Base-by-base conservation (phyloP, 2,329 filamentous ascomycete species). In the Camillea tinctor region DNA sequence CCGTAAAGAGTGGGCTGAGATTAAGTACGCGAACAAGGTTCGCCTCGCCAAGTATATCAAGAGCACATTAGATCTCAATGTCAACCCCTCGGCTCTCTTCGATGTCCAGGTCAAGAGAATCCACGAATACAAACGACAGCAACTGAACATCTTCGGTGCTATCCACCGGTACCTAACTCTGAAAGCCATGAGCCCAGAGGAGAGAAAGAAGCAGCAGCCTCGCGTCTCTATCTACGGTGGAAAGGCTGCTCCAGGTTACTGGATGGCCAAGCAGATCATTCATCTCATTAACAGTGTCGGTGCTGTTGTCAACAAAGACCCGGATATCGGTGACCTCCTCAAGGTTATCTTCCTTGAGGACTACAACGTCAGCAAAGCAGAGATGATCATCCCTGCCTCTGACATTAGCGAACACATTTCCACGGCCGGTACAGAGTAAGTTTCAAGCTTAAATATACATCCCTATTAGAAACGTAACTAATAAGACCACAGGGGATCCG, bases 191-290 rank as follows among this genome's bases (percentile, higher is more conserved):
- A 86, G 84, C 22, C 81, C 91, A 0, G 91, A 93, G 69, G 90
- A 97, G 74, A 87, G 88, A 67, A 94, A 96, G 83, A 95, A 95
- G 79, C 83, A 91, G 62, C 85, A 89, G 51, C 92, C 93, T 17
- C 89, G 94, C 55, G 95, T 98, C 9, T 95, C 91, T 59, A 96
- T 99, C 75, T 98, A 99, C 74, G 95, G 95, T 73, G 95, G 95
- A 70, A 99, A 99, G 80, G 95, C 95, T 23, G 95, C 95, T 1
- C 95, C 95, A 0, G 95, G 95, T 17, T 99, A 99, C 82, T 99
- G 95, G 95, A 99, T 98, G 95, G 95, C 95, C 44, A 99, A 99
- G 85, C 96, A 95, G 49, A 93, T 97, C 67, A 99, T 99, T 69
- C 94, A 98, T 74, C 85, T 99, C 59, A 88, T 99, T 81, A 98